These are phyloP conservation scores for Aciculosporium take DNA, from an alignment of 2,329 filamentous ascomycete genomes.

Conservation along the genomic window DNA sequence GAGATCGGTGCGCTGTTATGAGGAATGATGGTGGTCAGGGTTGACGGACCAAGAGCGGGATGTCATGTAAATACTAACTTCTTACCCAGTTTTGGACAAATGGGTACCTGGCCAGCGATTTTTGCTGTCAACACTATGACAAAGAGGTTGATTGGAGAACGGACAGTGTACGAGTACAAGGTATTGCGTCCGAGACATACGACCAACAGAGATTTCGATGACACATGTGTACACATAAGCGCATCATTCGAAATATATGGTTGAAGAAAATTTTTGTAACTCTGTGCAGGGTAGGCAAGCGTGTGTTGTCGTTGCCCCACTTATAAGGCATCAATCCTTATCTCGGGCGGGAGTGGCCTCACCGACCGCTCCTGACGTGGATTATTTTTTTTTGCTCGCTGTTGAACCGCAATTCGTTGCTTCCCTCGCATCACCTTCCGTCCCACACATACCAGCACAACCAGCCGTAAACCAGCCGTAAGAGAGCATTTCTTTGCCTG, in stretches of 20 bases:
- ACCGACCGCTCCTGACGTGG: background rate
- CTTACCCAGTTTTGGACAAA: too few relatives aligned
- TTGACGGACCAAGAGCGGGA: background rate
- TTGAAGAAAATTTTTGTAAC: background rate
- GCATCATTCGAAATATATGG: background rate
- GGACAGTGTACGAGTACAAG: too few relatives aligned
- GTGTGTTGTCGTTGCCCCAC: background rate
- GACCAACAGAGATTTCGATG: too few relatives aligned
- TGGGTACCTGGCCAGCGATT: too few relatives aligned
- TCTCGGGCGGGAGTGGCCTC: background rate
- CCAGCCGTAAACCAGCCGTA: constrained; percentile 6
- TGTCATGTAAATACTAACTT: too few relatives aligned
- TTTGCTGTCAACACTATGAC: too few relatives aligned
- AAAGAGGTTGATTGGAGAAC: too few relatives aligned
- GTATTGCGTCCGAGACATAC: too few relatives aligned
- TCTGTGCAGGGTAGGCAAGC: background rate
- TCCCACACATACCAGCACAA: too few relatives aligned
- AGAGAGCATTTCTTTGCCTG: constrained; percentile 21
- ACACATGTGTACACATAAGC: too few relatives aligned
- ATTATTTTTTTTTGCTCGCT: background rate
- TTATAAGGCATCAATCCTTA: background rate
- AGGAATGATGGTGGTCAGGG: background rate
- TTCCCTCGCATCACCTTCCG: constrained; percentile 8
- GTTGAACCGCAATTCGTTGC: constrained; percentile 8
- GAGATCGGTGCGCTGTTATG: background rate